Conservation (phyloP, 345 rosid genomes). For the Euphorbia peplus region DNA sequence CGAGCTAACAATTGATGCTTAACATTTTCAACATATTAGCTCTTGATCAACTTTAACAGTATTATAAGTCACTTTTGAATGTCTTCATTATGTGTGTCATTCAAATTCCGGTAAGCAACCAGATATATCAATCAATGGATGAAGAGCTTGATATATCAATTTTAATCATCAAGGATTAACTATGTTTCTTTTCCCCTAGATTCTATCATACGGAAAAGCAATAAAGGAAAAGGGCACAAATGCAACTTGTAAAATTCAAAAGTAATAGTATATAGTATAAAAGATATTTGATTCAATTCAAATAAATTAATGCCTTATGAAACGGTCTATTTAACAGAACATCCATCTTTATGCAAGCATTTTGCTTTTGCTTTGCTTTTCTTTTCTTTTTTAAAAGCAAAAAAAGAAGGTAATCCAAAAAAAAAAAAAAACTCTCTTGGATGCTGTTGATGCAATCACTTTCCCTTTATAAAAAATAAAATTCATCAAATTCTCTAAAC, state of each 20-base stretch:
- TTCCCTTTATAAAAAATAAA: slow-evolving; percentile 21
- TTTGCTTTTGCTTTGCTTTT: slow-evolving; percentile 47
- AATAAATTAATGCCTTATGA: slow-evolving; percentile 28
- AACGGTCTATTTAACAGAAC: slow-evolving; percentile 29
- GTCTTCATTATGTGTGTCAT: too few species aligned
- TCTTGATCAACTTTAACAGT: too few species aligned
- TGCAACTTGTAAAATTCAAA: slow-evolving; percentile 31
- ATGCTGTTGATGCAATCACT: slow-evolving; percentile 33
- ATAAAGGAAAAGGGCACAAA: slow-evolving; percentile 15
- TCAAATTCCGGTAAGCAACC: not conserved
- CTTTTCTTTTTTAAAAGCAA: slow-evolving; percentile 46
- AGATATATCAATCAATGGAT: too few species aligned
- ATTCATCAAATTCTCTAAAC: slow-evolving; percentile 12
- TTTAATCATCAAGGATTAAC: too few species aligned
- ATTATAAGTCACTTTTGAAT: too few species aligned
- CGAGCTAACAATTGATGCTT: too few species aligned
- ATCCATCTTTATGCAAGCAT: slow-evolving; percentile 35
- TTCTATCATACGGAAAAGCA: not conserved
- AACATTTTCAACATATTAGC: too few species aligned
- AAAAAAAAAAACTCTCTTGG: slow-evolving; percentile 31
- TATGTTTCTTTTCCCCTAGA: too few species aligned
- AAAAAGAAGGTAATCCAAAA: slow-evolving; percentile 31
- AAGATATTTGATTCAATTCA: not conserved
- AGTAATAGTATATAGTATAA: too few species aligned
- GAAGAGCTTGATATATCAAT: too few species aligned